A percentile compares a stretch with the other conserved stretches of the same genome.
These are phyloP conservation scores for Waltiozyma sp. DNA, from an alignment of 1,139 yeast genomes.

Conservation along the genomic window DNA sequence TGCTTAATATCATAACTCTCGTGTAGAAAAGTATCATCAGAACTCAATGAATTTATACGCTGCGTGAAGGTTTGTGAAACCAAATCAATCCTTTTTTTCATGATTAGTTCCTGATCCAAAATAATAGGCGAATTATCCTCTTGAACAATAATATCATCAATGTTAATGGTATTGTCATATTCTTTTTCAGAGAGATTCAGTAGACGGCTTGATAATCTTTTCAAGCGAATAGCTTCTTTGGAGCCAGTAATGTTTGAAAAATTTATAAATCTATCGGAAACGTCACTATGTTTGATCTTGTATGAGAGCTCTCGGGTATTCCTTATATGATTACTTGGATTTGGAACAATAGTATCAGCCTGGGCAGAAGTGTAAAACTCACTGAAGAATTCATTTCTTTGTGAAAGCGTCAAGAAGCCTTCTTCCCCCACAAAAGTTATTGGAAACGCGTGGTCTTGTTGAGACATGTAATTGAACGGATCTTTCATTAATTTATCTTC, in stretches of 20 bases:
- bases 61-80: not conserved
- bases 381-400: slow-evolving; percentile 10
- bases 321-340: slow-evolving; percentile 12
- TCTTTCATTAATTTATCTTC: not conserved
- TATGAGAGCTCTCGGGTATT: slow-evolving; percentile 9
- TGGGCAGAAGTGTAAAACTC: slow-evolving; percentile 8
- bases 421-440: slow-evolving; percentile 4
- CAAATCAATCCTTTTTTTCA: not conserved
- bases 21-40: too few relatives aligned
- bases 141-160: slow-evolving; percentile 3
- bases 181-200: not conserved
- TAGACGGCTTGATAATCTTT: slow-evolving; percentile 5
- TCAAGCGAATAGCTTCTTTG: slow-evolving; percentile 6
- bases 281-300: slow-evolving; percentile 12
- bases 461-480: slow-evolving; percentile 3
- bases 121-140: not conserved
- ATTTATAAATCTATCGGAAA: slow-evolving; percentile 11
- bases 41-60: too few relatives aligned
- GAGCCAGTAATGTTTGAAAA: slow-evolving; percentile 6
- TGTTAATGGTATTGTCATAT: slow-evolving; percentile 1
- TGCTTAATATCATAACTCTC: too few relatives aligned
- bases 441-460: slow-evolving; percentile 7
- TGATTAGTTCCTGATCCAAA: not conserved
- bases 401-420: slow-evolving; percentile 11
- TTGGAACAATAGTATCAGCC: slow-evolving; percentile 5